Conservation (phyloP, 257 asterid genomes). For the Schizonepeta tenuifolia region DNA sequence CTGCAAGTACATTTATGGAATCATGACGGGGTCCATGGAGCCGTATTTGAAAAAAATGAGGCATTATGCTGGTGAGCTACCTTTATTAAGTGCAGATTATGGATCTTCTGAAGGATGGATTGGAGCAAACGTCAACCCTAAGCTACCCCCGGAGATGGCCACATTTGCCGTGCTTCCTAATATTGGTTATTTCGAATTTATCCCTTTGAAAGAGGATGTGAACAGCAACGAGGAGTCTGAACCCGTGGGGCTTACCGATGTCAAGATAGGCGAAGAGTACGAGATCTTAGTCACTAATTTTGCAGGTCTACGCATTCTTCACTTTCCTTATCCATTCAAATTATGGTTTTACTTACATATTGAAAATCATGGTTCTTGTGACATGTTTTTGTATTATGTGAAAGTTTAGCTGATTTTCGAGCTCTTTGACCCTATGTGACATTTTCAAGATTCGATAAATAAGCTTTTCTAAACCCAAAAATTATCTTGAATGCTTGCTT, state of each 20-base stretch:
- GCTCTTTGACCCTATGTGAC: slow-evolving; percentile 1
- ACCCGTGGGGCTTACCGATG: slow-evolving; percentile 75
- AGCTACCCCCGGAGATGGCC: slow-evolving; percentile 69
- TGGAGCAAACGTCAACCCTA: slow-evolving; percentile 80
- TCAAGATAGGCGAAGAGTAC: slow-evolving; percentile 74
- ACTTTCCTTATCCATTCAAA: neutral
- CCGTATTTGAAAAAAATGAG: slow-evolving; percentile 81
- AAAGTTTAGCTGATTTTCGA: neutral
- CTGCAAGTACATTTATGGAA: slow-evolving; percentile 73
- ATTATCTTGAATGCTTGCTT: slow-evolving; percentile 30
- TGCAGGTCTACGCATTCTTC: slow-evolving; percentile 55
- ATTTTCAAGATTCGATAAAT: slow-evolving; percentile 1
- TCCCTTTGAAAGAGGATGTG: slow-evolving; percentile 53
- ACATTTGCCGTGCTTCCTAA: slow-evolving; percentile 84
- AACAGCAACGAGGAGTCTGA: slow-evolving; percentile 38
- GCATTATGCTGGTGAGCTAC: slow-evolving; percentile 83
- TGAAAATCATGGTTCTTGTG: neutral
- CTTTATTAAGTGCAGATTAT: slow-evolving; percentile 83
- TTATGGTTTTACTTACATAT: neutral
- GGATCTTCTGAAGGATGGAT: slow-evolving; percentile 98
- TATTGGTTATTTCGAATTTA: slow-evolving; percentile 83
- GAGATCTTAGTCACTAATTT: slow-evolving; percentile 78
- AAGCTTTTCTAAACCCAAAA: neutral
- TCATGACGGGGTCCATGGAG: slow-evolving; percentile 98
- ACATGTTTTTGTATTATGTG: neutral